Conservation (phyloP, 2,329 filamentous ascomycete genomes). For the Diaporthe citri region DNA sequence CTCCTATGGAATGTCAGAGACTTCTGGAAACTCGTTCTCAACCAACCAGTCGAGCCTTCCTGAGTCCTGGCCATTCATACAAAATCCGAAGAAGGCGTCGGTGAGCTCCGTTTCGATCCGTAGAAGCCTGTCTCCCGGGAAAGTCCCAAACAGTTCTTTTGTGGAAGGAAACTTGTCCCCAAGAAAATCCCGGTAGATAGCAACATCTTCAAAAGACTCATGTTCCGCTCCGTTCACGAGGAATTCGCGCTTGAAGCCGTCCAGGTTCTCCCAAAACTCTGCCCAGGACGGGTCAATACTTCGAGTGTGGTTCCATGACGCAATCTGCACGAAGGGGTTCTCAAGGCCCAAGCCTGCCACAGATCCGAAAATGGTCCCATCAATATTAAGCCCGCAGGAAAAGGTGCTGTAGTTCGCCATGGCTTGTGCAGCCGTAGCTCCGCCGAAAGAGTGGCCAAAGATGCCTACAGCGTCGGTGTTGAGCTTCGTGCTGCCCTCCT, state of each 20-base stretch:
- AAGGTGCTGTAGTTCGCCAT: not conserved
- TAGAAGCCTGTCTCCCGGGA: not conserved
- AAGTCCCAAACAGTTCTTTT: not conserved
- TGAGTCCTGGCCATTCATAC: not conserved
- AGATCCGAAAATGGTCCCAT: not conserved
- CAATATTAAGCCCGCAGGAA: not conserved
- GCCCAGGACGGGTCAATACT: not conserved
- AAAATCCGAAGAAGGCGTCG: constrained; percentile 15
- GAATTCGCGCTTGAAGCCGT: not conserved
- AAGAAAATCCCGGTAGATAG: not conserved
- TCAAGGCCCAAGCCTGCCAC: not conserved
- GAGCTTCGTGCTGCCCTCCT: not conserved
- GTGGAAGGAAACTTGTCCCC: not conserved
- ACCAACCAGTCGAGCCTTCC: not conserved
- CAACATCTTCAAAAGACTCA: not conserved
- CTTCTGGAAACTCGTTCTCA: not conserved
- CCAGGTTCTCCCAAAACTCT: not conserved
- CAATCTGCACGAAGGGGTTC: not conserved
- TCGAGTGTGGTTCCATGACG: not conserved
- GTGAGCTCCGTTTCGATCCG: constrained; percentile 2
- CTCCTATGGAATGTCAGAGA: not conserved
- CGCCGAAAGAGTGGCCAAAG: constrained; percentile 16
- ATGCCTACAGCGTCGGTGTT: not conserved
- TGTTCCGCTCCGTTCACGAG: not conserved
- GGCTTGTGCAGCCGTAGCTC: constrained; percentile 14